These are phyloP conservation scores for Golubevia pallescens DNA, from an alignment of 1,284 basidiomycete species.

Conservation along the genomic window DNA sequence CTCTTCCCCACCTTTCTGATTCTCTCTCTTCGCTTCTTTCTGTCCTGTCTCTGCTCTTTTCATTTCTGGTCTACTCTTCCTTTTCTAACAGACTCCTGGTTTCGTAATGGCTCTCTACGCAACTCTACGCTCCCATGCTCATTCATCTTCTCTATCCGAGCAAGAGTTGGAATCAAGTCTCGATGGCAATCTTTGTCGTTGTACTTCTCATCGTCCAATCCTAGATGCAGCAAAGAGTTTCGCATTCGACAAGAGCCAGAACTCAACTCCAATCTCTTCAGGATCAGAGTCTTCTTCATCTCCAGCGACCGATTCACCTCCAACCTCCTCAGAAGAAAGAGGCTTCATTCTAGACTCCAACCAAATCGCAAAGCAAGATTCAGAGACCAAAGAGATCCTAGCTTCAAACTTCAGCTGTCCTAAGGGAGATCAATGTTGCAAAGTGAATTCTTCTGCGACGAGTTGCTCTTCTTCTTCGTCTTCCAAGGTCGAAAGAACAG, in stretches of 20 bases:
- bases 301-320: too few species aligned
- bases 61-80: not conserved
- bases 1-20: too few species aligned
- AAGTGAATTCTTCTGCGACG: not conserved
- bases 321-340: not conserved
- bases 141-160: constrained; percentile 41
- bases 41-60: too few species aligned
- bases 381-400: not conserved
- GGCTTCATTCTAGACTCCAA: not conserved
- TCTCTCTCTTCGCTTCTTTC: too few species aligned
- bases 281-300: too few species aligned
- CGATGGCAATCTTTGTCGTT: constrained; percentile 65
- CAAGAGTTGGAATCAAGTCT: constrained; percentile 61
- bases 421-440: constrained; percentile 8
- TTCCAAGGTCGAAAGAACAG: constrained; percentile 13
- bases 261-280: not conserved
- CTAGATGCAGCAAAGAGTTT: constrained; percentile 51
- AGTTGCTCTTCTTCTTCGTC: not conserved
- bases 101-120: constrained; percentile 65
- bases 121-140: constrained; percentile 54
- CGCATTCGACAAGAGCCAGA: constrained; percentile 27
- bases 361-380: constrained; percentile 2
- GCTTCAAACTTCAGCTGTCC: constrained; percentile 6
- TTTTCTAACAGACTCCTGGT: constrained; percentile 35
- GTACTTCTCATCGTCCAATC: constrained; percentile 41